phyloP scores from a whole-genome alignment of 345 rosid genomes.

The Arabis hirsuta region DNA sequence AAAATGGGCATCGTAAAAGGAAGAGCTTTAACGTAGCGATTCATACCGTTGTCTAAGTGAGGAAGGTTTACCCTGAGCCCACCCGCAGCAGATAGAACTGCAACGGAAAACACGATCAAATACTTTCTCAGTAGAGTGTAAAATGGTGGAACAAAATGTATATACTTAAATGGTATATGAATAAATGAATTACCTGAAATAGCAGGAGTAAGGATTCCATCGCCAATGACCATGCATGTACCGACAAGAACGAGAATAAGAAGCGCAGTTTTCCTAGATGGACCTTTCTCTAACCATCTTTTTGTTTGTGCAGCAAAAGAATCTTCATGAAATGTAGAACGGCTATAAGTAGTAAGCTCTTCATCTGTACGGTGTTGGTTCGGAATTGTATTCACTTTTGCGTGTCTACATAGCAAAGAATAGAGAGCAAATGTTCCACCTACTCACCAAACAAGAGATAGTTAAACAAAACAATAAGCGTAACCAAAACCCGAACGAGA shows the following conservation, averaged over 20 bases:
- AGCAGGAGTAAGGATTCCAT: constrained; percentile 96
- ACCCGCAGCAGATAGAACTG: constrained; percentile 97
- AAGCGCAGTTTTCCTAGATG: constrained; percentile 61
- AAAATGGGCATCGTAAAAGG: not conserved
- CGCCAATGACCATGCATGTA: constrained; percentile 94
- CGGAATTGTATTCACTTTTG: constrained; percentile 82
- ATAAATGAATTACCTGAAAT: constrained; percentile 66
- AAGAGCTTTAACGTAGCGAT: not conserved
- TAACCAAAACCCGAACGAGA: not conserved
- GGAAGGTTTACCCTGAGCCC: constrained; percentile 85
- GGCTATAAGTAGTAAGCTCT: constrained; percentile 92
- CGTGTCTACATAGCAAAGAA: constrained; percentile 94
- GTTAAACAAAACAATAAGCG: not conserved
- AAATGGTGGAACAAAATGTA: not conserved
- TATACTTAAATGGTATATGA: not conserved
- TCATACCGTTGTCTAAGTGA: constrained; percentile 59
- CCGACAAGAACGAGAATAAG: constrained; percentile 88
- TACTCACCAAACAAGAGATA: constrained; percentile 41
- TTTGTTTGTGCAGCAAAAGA: constrained; percentile 86
- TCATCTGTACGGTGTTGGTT: constrained; percentile 94
- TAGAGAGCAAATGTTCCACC: constrained; percentile 98
- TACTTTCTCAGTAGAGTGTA: not conserved
- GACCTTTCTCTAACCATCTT: constrained; percentile 75
- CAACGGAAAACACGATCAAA: constrained; percentile 14
- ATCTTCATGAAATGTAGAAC: constrained; percentile 71